Base-by-base conservation (phyloP, 1,139 yeast species). In the Sugiyamaella sp. region DNA sequence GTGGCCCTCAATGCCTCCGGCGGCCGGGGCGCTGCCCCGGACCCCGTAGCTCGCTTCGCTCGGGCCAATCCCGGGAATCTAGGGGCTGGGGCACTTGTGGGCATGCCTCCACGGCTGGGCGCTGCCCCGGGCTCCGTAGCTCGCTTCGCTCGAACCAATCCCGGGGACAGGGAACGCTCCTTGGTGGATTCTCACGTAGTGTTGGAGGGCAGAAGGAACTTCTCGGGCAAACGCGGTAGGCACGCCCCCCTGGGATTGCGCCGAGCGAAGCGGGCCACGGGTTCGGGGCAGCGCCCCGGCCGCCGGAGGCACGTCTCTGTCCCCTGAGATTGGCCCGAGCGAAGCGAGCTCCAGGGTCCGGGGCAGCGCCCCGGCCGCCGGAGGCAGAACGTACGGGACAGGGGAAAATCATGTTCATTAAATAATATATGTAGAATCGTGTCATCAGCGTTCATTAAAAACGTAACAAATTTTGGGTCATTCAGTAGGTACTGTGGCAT, bases 371-470 rank as follows among this genome's bases (percentile, higher is more conserved):
- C 29, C 41, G 21, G 48, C 40, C 40, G 48, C 40, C 40, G 41
- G 48, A 42, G 24, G 46, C 37, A 25, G 35, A 21, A 22, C 19
- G n/a, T 16, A 19, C 33, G 22, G 17, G 4, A 21, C 21, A 32
- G n/a, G 19, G 25, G 27, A 37, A 27, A 24, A 21, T 37, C 35
- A 38, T 37, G 43, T 46, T 46, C 50, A 46, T 46, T 51, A 51
- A 51, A 49, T 29, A 29, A 33, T 42, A 45, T 40, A 45, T 51
- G 43, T 37, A 44, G 27, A 45, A 46, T 51, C 50, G 35, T 46
- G 45, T 46, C 50, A 46, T 46, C 50, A 39, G 38, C 50, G 50
- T 46, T 46, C 50, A 39, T 46, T 46, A 46, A 33, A 46, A 46
- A 25, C 35, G 42, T 37, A 37, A 29, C 22, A 17, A 43, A 16